Base-by-base conservation (phyloP, 1,139 yeast species). In the Meyerozyma elateridarum region DNA sequence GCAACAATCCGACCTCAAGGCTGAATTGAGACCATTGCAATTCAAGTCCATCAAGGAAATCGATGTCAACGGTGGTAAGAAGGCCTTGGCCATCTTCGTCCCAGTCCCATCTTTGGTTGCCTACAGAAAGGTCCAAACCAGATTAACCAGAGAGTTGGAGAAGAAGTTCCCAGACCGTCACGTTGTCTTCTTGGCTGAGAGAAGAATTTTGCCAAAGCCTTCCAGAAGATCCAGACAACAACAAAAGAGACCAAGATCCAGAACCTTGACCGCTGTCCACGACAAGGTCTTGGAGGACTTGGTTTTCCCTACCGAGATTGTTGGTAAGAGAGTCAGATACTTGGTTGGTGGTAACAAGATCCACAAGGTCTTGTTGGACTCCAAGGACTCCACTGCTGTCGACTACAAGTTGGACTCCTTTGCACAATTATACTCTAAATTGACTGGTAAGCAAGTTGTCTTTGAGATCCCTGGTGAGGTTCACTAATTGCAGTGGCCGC, bases 151-250 rank as follows among this genome's bases (percentile, higher is more conserved):
- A 77, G 98, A 91, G 79, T 85, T 91, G 69, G 98, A 91, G 78
- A 91, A 91, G 94, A 91, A 91, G 78, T 91, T 91, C 89, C 94
- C 96, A 66, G 98, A 91, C 81, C 87, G 96, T 73, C 97, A 91
- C 72, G 96, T 91, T 72, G 93, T 91, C 57, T 88, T 91, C 85
- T 81, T 91, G 64, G 98, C 97, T 64, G 97, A 91, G 79, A 88
- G 98, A 80, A 89, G 96, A 79, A 91, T 91, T 76, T 80, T 93
- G 68, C 96, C 97, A 77, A 89, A 88, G 81, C 87, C 87, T 62
- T 81, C 87, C 56, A 81, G 85, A 61, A 83, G 89, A 75, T 79
- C 96, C 46, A 85, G 89, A 79, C 84, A 82, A 70, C 75, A 72
- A 59, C 98, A 91, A 79, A 89, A 91, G 91, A 91, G 98, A 81